Evolutionary conservation across 495 filamentous ascomycete genomes (phyloP), one percentile per base, ranked within the genome.

Genomic region (Aspergillus funiculosus): DNA sequence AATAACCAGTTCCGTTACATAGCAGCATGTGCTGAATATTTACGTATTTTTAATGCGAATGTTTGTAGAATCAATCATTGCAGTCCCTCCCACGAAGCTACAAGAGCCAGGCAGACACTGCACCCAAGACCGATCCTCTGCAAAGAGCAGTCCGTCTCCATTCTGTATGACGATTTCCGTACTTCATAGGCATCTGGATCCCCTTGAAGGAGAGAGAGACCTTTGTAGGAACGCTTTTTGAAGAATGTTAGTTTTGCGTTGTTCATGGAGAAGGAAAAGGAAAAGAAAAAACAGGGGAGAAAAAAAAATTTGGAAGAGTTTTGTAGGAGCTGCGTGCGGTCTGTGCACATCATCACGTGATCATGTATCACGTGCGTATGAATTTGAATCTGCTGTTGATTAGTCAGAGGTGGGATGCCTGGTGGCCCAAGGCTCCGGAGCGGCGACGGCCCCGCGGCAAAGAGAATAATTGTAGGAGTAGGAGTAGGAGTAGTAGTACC

Each of bases 161-260:
- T 81, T 79, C 79, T 74, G 56, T 69, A 71, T 72, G 71, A 81
- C 75, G 77, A 76, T 75, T 79, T 75, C 74, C 68, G 62, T 72
- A 68, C 65, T 73, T 82, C 78, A 72, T 81, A 75, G 77, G 59
- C 54, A 59, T 58, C 43, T 38, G 30, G 49, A 39, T n/a, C n/a
- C 28, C 49, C 36, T 28, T 17, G 21, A 28, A 32, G 38, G 32
- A 29, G 39, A 45, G 58, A 52, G 58, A 42, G 56, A 48, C 63
- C 72, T 71, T 79, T 74, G 67, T 67, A 72, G 68, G 67, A 78
- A 79, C 71, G 76, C 77, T 77, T 81, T 77, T 73, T 69, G 63
- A 69, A 74, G 78, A 78, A 80, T 66, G 80, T 82, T 62, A 52
- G 60, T 71, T 79, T 79, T 78, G 79, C 78, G 78, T 82, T 83